A percentile compares a stretch with the other conserved stretches of the same genome.
Conservation (phyloP, 2,329 filamentous ascomycete species). For the Arthrocladium fulminans region DNA sequence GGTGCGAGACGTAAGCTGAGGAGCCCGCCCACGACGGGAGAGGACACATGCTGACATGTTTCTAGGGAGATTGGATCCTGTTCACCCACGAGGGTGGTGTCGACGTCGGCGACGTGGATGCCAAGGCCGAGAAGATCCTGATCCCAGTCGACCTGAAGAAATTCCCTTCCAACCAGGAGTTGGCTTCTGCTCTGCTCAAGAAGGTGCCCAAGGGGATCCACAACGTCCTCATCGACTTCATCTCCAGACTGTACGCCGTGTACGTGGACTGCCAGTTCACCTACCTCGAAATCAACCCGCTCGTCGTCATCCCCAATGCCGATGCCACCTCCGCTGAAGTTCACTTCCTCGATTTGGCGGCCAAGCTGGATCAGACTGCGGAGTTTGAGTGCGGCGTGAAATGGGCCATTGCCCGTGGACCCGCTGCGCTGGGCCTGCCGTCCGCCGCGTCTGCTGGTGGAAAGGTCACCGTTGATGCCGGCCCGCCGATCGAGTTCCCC, state of each 20-base stretch:
- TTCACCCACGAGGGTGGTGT: constrained; percentile 99
- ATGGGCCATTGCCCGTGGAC: constrained; percentile 92
- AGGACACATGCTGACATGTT: constrained; percentile 15
- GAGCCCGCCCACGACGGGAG: constrained; percentile 7
- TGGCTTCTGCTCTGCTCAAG: constrained; percentile 73
- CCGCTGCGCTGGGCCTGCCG: constrained; percentile 76
- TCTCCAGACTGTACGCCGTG: constrained; percentile 93
- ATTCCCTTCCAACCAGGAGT: constrained; percentile 93
- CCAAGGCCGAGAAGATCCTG: constrained; percentile 96
- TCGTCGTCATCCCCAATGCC: constrained; percentile 93
- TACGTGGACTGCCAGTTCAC: constrained; percentile 99
- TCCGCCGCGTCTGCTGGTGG: constrained; percentile 53
- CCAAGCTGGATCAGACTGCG: constrained; percentile 97
- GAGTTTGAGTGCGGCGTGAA: constrained; percentile 99
- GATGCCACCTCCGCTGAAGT: constrained; percentile 87
- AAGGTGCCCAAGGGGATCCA: constrained; percentile 93
- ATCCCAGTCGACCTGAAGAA: constrained; percentile 90
- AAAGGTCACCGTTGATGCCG: constrained; percentile 89
- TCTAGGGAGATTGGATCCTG: constrained; percentile 95
- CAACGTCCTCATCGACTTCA: constrained; percentile 98
- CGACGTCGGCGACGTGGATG: constrained; percentile 97
- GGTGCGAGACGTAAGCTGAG: constrained; percentile 86
- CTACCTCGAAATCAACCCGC: constrained; percentile 99
- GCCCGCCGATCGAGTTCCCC: constrained; percentile 97
- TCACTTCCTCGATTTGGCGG: constrained; percentile 95